Conservation (phyloP, 2,329 filamentous ascomycete species). For the Colletotrichum abscissum region DNA sequence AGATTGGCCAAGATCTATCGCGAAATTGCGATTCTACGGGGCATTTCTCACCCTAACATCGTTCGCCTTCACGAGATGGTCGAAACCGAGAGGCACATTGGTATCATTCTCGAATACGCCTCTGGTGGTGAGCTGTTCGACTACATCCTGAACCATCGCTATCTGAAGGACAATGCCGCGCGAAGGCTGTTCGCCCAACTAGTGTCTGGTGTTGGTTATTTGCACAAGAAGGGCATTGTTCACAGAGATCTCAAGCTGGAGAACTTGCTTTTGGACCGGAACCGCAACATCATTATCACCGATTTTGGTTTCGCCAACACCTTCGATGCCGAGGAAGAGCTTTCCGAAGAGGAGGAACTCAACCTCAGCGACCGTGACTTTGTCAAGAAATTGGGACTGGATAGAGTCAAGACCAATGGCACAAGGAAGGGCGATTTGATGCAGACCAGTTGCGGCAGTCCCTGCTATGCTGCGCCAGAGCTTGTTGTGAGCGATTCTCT, state of each 20-base stretch:
- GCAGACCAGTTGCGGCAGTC: conserved; percentile 98
- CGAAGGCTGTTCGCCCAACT: conserved; percentile 94
- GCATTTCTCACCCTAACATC: conserved; percentile 94
- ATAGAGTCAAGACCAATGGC: conserved; percentile 80
- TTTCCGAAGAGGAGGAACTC: conserved; percentile 90
- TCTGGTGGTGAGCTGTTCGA: conserved; percentile 98
- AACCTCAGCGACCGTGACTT: conserved; percentile 88
- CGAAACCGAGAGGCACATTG: conserved; percentile 95
- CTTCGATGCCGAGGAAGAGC: conserved; percentile 88
- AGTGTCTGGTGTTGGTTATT: conserved; percentile 94
- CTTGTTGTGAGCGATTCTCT: conserved; percentile 96
- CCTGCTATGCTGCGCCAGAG: conserved; percentile 97
- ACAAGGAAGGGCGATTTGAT: conserved; percentile 91
- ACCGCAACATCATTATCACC: conserved; percentile 99
- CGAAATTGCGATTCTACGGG: conserved; percentile 90
- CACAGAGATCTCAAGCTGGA: conserved; percentile 97
- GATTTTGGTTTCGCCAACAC: conserved; percentile 99
- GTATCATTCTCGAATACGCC: conserved; percentile 97
- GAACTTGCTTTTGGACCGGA: conserved; percentile 93
- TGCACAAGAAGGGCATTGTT: conserved; percentile 98
- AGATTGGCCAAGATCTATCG: conserved; percentile 96
- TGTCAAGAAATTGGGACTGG: conserved; percentile 87
- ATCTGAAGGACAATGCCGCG: conserved; percentile 92
- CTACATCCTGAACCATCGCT: conserved; percentile 96
- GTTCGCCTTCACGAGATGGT: conserved; percentile 98